phyloP scores from a whole-genome alignment of 345 rosid genomes.

The Anacardium occidentale region DNA sequence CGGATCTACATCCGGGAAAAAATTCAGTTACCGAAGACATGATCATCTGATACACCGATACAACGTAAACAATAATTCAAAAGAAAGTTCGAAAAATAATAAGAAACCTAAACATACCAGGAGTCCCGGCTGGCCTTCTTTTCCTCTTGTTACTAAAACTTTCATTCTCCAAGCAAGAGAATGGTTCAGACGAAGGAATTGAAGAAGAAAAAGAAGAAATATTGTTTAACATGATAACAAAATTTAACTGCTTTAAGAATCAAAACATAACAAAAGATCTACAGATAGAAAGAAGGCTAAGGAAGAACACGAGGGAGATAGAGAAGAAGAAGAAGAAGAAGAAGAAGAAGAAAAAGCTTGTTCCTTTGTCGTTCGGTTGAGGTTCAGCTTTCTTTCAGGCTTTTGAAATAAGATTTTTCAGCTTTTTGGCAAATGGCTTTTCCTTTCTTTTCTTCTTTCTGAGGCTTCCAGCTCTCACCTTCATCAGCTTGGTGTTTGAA shows the following conservation, averaged over 20 bases:
- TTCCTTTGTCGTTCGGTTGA: conserved; percentile 29
- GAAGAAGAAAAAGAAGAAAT: neutral
- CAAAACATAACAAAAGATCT: conserved; percentile 1
- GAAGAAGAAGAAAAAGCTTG: conserved; percentile 16
- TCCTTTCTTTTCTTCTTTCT: neutral
- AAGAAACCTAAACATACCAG: conserved; percentile 45
- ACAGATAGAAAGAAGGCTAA: neutral
- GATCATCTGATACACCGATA: too few species aligned
- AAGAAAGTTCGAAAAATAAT: too few species aligned
- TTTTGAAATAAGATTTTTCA: conserved; percentile 21
- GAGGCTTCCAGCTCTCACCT: too few species aligned
- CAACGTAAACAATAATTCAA: too few species aligned
- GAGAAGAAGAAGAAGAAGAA: too few species aligned
- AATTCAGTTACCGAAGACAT: too few species aligned
- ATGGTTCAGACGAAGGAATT: conserved; percentile 40
- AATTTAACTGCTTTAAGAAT: neutral
- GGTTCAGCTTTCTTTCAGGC: conserved; percentile 30
- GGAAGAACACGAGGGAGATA: neutral
- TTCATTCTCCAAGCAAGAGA: conserved; percentile 41
- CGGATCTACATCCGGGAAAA: conserved; percentile 57
- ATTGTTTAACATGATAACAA: too few species aligned
- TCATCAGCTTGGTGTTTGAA: too few species aligned
- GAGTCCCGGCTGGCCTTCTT: conserved; percentile 90
- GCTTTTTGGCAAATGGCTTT: conserved; percentile 18
- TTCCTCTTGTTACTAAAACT: conserved; percentile 51